Percentiles rank a stretch among this genome's conserved stretches.
phyloP scores from a whole-genome alignment of 345 rosid species.

The Pseudoturritis turrita region DNA sequence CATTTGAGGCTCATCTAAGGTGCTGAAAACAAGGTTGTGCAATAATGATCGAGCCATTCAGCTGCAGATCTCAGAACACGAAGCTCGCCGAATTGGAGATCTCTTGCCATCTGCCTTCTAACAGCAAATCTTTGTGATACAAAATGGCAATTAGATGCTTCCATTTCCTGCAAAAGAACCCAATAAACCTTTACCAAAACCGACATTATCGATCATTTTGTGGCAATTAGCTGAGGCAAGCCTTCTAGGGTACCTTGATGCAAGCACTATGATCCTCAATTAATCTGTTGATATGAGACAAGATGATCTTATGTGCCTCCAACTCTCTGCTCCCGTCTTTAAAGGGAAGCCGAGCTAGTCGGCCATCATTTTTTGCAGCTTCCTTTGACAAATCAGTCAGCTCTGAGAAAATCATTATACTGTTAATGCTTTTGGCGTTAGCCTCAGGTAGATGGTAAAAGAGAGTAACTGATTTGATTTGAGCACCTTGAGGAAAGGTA shows the following conservation, averaged over 20 bases:
- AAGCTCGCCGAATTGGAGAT: constrained; percentile 71
- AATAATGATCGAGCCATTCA: constrained; percentile 63
- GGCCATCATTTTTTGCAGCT: constrained; percentile 74
- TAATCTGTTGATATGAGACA: constrained; percentile 40
- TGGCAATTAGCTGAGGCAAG: constrained; percentile 1
- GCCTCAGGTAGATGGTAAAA: background rate
- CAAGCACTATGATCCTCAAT: constrained; percentile 39
- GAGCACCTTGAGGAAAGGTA: constrained; percentile 50
- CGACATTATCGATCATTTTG: background rate
- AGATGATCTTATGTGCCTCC: constrained; percentile 56
- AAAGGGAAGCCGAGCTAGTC: constrained; percentile 67
- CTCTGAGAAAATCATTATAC: constrained; percentile 35
- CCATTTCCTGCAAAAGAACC: constrained; percentile 40
- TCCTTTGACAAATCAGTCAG: constrained; percentile 53
- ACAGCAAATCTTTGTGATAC: constrained; percentile 22
- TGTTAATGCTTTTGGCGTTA: background rate
- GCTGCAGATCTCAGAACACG: constrained; percentile 62
- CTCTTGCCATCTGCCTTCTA: constrained; percentile 57
- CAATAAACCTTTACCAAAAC: background rate
- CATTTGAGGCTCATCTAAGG: background rate
- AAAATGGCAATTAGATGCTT: constrained; percentile 2
- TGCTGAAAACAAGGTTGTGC: constrained; percentile 30
- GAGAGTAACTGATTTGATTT: constrained; percentile 1
- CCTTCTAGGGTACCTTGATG: constrained; percentile 43
- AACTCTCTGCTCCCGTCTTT: constrained; percentile 47